A percentile compares a stretch with the other conserved stretches of the same genome.
Evolutionary conservation across 371 early-diverging fungal species (phyloP).

Genomic region (Mucor lusitanicus): DNA sequence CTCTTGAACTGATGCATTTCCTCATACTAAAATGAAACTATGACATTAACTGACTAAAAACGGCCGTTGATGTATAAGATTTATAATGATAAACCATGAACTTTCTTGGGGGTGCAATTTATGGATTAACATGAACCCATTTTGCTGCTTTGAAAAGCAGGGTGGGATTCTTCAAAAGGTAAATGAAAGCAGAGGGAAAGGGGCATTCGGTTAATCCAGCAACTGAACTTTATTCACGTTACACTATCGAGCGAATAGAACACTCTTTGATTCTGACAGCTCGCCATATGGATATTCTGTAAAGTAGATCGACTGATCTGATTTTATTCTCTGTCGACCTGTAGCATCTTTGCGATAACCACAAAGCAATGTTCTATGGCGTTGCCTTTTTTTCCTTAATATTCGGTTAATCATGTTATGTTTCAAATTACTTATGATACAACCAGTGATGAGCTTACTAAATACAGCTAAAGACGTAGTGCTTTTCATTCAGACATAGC

Average conservation of each 20-base stretch:
- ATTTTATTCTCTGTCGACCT: neutral
- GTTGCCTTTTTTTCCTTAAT: neutral
- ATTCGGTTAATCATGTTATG: neutral
- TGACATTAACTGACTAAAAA: neutral
- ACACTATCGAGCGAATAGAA: neutral
- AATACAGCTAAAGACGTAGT: neutral
- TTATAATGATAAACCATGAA: neutral
- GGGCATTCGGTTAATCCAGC: neutral
- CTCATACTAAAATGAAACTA: neutral
- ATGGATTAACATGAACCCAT: neutral
- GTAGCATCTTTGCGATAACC: neutral
- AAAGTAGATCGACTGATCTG: neutral
- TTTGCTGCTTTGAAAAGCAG: neutral
- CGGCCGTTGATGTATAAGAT: neutral
- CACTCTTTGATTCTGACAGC: neutral
- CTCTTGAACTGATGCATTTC: neutral
- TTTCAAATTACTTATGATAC: neutral
- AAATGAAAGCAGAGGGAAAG: neutral
- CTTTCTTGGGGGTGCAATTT: neutral
- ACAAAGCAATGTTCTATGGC: neutral
- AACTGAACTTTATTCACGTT: neutral
- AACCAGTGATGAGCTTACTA: neutral
- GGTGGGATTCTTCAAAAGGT: neutral
- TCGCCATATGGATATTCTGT: neutral
- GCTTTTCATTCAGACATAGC: neutral